A percentile compares a stretch with the other conserved stretches of the same genome.
Conservation (phyloP, 306 rosid species). For the Quercus ilex region DNA sequence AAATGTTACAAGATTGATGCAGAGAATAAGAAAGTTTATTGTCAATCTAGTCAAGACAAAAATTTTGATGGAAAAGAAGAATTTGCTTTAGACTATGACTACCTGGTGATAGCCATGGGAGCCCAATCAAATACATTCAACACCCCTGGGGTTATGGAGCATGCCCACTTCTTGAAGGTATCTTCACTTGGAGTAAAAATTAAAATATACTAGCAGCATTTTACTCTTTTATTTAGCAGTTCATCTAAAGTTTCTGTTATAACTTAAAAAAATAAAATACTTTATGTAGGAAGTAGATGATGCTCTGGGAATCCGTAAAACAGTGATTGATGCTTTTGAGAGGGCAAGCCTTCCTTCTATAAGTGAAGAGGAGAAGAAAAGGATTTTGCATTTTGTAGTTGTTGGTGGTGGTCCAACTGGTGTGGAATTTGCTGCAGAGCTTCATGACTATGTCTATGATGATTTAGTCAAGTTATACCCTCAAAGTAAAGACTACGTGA, state of each 20-base stretch:
- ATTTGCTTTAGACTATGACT: constrained; percentile 75
- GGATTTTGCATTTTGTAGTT: constrained; percentile 91
- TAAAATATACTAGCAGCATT: too few relatives aligned
- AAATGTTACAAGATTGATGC: constrained; percentile 89
- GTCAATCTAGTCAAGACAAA: constrained; percentile 54
- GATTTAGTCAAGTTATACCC: constrained; percentile 83
- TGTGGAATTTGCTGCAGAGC: constrained; percentile 97
- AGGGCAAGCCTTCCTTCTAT: constrained; percentile 75
- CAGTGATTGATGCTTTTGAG: constrained; percentile 87
- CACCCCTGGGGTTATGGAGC: constrained; percentile 91
- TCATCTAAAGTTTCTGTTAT: background rate
- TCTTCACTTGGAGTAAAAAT: background rate
- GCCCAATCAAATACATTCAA: constrained; percentile 91
- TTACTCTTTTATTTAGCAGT: background rate
- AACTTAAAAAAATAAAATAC: background rate
- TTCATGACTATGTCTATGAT: constrained; percentile 83
- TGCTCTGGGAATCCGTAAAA: constrained; percentile 85
- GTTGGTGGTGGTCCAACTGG: constrained; percentile 99
- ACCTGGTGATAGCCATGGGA: constrained; percentile 71
- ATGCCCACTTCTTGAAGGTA: constrained; percentile 95
- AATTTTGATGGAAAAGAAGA: constrained; percentile 59
- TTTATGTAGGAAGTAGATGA: constrained; percentile 87
- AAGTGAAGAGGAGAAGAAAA: constrained; percentile 78
- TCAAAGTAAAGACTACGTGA: constrained; percentile 57
- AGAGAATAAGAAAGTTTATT: constrained; percentile 63